Evolutionary conservation across 208 protist species (phyloP), one percentile per base, ranked within the genome.

Genomic region (Trypanosoma lewisi): DNA sequence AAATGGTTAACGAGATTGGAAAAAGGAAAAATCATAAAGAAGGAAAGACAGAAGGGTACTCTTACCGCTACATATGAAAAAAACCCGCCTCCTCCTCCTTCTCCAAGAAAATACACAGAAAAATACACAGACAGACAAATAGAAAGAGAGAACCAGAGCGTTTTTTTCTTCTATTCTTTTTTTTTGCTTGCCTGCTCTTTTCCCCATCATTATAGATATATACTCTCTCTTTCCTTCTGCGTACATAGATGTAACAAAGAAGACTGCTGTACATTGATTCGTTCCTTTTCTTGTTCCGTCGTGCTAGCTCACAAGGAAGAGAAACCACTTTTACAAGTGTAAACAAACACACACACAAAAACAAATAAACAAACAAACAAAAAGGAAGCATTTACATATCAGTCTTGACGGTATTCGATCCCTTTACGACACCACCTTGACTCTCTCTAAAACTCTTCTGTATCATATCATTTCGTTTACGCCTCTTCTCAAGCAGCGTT

Each of bases 381-480:
- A 41, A n/a, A n/a, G n/a, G n/a, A n/a, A n/a, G 2, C n/a, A 1
- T 62, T 62, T 69, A 52, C 54, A 60, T 53, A 8, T 14, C 36
- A 30, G 50, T 49, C 1, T 36, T 31, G 19, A 21, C 33, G n/a
- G 19, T 2, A 36, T 16, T 9, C 23, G 2, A 7, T 21, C 34
- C 37, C 2, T 52, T 4, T 44, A 23, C 12, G 17, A 0, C 9
- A 36, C 23, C 27, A 19, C 30, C 0, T 17, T 52, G 3, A 44
- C 33, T 25, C 17, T 36, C 4, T 28, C 56, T 17, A 25, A 63
- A 45, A 42, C 55, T 70, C 4, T 31, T 56, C 36, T 49, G 44
- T 58, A 70, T 62, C 64, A 70, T 70, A 11, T 5, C 17, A 1
- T 70, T 36, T 21, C 49, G 59, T 28, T 63, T 63, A 23, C 56